Conservation (phyloP, 2,329 filamentous ascomycete genomes). For the Purpureocillium takamizusanense region DNA sequence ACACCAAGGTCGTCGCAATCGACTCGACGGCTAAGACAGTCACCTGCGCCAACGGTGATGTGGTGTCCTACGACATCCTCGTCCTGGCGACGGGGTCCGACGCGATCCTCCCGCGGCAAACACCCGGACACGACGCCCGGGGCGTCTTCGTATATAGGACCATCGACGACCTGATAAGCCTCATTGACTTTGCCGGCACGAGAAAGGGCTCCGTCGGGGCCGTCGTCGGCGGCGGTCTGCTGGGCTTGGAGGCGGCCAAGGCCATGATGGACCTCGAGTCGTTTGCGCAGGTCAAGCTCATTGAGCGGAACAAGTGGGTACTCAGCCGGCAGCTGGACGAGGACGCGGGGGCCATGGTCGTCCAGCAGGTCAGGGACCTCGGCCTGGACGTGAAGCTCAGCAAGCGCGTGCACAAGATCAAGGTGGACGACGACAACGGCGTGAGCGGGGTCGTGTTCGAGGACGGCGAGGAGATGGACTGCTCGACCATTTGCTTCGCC, state of each 20-base stretch:
- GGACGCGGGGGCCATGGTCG: slow-evolving; percentile 73
- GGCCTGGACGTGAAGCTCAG: slow-evolving; percentile 74
- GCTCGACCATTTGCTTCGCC: slow-evolving; percentile 79
- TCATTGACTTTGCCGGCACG: slow-evolving; percentile 63
- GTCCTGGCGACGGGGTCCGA: slow-evolving; percentile 83
- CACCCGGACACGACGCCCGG: slow-evolving; percentile 67
- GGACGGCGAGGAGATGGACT: slow-evolving; percentile 68
- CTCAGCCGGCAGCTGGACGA: slow-evolving; percentile 72
- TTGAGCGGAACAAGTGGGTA: slow-evolving; percentile 79
- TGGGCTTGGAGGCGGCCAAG: slow-evolving; percentile 83
- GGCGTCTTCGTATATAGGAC: slow-evolving; percentile 88
- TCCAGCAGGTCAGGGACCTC: slow-evolving; percentile 69
- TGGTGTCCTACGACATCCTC: slow-evolving; percentile 68
- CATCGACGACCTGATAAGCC: slow-evolving; percentile 67
- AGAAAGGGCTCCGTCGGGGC: slow-evolving; percentile 61
- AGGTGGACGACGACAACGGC: slow-evolving; percentile 55
- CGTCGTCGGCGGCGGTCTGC: slow-evolving; percentile 75
- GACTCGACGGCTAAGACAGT: slow-evolving; percentile 56
- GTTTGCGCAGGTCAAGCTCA: slow-evolving; percentile 64
- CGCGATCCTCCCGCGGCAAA: slow-evolving; percentile 62
- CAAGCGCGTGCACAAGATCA: slow-evolving; percentile 65
- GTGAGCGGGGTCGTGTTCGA: slow-evolving; percentile 72
- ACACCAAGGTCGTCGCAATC: slow-evolving; percentile 60
- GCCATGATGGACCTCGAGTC: slow-evolving; percentile 80
- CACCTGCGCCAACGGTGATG: slow-evolving; percentile 59